Conservation (phyloP, 148 eudicot genomes). For the Rhododendron henanense region DNA sequence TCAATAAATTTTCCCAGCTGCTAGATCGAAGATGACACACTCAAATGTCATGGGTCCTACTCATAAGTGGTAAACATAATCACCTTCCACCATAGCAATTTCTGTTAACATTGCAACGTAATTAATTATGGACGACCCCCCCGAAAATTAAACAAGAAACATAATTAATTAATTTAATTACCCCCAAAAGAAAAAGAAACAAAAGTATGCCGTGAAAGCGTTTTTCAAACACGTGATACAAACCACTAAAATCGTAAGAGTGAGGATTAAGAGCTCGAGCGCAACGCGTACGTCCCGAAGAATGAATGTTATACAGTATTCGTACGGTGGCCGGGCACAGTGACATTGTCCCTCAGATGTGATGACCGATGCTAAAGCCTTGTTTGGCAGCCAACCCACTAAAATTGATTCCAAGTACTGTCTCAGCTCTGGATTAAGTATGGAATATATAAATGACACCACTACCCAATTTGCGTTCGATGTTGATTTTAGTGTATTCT, state of each 20-base stretch:
- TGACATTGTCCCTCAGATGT: not conserved
- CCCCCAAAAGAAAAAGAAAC: not conserved
- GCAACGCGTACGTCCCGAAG: no score
- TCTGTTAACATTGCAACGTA: not conserved
- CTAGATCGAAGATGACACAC: not conserved
- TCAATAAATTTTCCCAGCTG: not conserved
- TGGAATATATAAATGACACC: not conserved
- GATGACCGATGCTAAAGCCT: not conserved
- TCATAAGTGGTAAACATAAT: not conserved
- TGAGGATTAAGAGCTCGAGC: no score
- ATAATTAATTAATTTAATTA: no score
- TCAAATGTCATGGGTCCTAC: not conserved
- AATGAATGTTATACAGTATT: not conserved
- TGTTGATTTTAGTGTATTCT: constrained; percentile 9
- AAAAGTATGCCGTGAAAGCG: not conserved
- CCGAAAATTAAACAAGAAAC: not conserved
- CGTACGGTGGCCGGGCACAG: not conserved
- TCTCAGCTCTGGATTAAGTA: not conserved
- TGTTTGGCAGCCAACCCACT: not conserved
- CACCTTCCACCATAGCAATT: not conserved
- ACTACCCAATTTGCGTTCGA: not conserved
- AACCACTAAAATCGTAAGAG: no score
- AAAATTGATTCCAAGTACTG: not conserved
- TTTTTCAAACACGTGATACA: no score
- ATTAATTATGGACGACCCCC: not conserved